Evolutionary conservation across 768 basidiomycete genomes (phyloP).

Genomic region (Termitomyces sp.): DNA sequence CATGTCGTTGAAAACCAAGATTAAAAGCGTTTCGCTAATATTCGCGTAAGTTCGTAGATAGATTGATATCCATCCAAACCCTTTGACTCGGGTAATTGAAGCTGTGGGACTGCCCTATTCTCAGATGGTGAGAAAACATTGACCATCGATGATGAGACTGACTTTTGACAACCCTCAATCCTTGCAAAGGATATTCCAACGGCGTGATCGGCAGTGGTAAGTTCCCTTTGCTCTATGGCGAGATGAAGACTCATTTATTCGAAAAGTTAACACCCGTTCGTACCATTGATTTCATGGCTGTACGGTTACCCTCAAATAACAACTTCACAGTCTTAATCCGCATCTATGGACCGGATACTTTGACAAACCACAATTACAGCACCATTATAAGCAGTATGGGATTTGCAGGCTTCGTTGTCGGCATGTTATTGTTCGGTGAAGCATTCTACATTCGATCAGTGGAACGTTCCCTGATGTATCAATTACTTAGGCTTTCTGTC

Average conservation of each 20-base stretch:
- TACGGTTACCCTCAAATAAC: background rate
- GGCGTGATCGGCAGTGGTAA: slow-evolving; percentile 71
- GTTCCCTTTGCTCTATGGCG: slow-evolving; percentile 21
- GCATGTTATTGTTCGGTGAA: slow-evolving; percentile 73
- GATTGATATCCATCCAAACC: background rate
- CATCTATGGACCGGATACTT: slow-evolving; percentile 57
- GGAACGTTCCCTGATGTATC: background rate
- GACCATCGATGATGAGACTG: background rate
- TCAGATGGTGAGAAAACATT: slow-evolving; percentile 61
- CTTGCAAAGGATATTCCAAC: slow-evolving; percentile 68
- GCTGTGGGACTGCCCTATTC: slow-evolving; percentile 83
- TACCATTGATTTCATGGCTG: background rate
- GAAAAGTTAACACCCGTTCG: slow-evolving; percentile 64
- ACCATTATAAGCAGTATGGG: slow-evolving; percentile 61
- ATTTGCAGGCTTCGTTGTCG: slow-evolving; percentile 82
- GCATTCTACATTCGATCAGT: background rate
- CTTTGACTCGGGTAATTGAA: slow-evolving; percentile 17
- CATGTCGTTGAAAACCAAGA: slow-evolving; percentile 4
- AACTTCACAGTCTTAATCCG: slow-evolving; percentile 54
- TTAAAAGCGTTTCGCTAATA: slow-evolving; percentile 6
- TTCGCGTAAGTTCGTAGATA: background rate
- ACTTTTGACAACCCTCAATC: background rate
- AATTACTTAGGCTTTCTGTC: slow-evolving; percentile 53
- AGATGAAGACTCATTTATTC: background rate
- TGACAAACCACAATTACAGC: slow-evolving; percentile 55